Evolutionary conservation across 306 rosid genomes (phyloP).

Genomic region (Quercus rubra): DNA sequence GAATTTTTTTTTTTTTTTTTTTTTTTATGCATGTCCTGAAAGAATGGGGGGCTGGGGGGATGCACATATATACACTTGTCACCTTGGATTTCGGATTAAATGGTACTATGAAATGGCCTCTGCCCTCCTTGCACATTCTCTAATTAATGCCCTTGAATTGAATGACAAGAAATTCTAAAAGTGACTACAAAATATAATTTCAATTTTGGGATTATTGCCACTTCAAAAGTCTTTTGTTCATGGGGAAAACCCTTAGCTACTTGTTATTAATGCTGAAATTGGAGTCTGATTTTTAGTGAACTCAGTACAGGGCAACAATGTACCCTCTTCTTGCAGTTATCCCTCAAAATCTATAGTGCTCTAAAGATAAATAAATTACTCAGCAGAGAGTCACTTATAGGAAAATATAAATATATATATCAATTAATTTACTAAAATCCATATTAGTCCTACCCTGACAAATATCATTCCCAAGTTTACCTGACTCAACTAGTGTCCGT

Average conservation of each 20-base stretch:
- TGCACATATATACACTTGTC: neutral
- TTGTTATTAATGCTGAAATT: neutral
- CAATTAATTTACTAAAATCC: neutral
- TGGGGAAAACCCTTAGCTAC: neutral
- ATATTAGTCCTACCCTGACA: neutral
- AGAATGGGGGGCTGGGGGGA: neutral
- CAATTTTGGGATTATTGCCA: neutral
- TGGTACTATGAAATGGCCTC: neutral
- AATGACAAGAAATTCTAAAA: neutral
- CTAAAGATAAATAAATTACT: neutral
- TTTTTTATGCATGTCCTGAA: neutral
- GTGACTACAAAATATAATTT: neutral
- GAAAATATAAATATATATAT: neutral
- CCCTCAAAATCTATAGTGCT: neutral
- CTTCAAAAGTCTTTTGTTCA: neutral
- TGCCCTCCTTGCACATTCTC: neutral
- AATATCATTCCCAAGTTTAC: conserved; percentile 32
- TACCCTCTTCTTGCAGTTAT: neutral
- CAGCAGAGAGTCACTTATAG: neutral
- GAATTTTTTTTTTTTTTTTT: too few relatives aligned
- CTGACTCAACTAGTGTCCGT: conserved; percentile 61
- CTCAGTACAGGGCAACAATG: neutral
- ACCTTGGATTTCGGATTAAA: neutral
- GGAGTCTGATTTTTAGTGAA: neutral
- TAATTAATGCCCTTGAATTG: neutral